Evolutionary conservation across 495 filamentous ascomycete genomes (phyloP).

Genomic region (Polyplosphaeria fusca): DNA sequence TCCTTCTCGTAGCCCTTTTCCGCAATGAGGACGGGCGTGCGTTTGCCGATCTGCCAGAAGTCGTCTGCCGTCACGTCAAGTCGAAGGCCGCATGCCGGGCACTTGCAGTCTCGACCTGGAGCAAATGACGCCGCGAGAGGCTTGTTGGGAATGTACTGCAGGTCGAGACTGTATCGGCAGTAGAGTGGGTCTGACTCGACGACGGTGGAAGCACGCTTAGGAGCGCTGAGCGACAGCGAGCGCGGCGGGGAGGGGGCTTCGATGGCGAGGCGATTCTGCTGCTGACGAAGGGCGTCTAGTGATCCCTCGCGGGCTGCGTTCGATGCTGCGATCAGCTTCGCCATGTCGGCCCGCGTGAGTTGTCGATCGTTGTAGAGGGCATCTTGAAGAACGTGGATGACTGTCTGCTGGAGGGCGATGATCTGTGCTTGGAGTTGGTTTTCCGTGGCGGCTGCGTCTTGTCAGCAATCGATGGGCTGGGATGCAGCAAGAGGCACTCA

Average conservation of each 20-base stretch:
- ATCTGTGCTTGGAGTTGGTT: slow-evolving; percentile 40
- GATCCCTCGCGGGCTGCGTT: slow-evolving; percentile 37
- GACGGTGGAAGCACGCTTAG: slow-evolving; percentile 12
- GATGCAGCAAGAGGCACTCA: slow-evolving; percentile 9
- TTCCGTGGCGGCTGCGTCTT: slow-evolving; percentile 31
- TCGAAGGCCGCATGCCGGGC: slow-evolving; percentile 26
- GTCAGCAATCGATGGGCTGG: slow-evolving; percentile 1
- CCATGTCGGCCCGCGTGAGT: slow-evolving; percentile 32
- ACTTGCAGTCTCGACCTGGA: slow-evolving; percentile 28
- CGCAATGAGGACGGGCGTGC: slow-evolving; percentile 16
- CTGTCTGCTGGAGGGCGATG: slow-evolving; percentile 39
- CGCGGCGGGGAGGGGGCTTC: slow-evolving; percentile 3
- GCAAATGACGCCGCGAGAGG: slow-evolving; percentile 32
- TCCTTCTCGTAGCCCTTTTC: slow-evolving; percentile 28
- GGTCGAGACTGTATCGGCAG: slow-evolving; percentile 37
- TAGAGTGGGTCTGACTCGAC: slow-evolving; percentile 26
- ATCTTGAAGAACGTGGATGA: slow-evolving; percentile 40
- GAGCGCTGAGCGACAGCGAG: slow-evolving; percentile 11
- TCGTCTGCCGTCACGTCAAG: slow-evolving; percentile 23
- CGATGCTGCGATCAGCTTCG: slow-evolving; percentile 33
- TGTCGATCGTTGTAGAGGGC: slow-evolving; percentile 35
- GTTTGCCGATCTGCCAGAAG: slow-evolving; percentile 35
- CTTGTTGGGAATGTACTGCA: slow-evolving; percentile 31
- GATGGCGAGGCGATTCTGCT: slow-evolving; percentile 27
- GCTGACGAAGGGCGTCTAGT: slow-evolving; percentile 31